phyloP scores from a whole-genome alignment of 176 grass and related monocot genomes.

The Guadua angustifolia region DNA sequence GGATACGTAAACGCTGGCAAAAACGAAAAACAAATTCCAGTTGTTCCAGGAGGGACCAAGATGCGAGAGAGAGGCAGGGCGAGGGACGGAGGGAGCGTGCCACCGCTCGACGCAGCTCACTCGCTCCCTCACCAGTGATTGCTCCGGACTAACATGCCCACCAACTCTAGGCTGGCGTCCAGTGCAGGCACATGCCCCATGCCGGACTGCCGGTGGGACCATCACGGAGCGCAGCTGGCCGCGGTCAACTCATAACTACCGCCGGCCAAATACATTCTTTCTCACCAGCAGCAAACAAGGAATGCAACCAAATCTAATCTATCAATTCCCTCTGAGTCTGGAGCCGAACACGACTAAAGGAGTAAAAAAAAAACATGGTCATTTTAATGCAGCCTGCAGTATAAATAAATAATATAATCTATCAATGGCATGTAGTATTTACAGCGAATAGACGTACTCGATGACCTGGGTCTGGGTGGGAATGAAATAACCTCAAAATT shows the following conservation, averaged over 20 bases:
- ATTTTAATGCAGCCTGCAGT: background rate
- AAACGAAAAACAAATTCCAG: conserved; percentile 18
- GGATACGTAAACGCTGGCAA: background rate
- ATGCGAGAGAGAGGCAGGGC: background rate
- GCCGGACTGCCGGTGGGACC: conserved; percentile 45
- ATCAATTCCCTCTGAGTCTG: too few relatives aligned
- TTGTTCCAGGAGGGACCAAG: conserved; percentile 30
- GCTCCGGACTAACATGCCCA: conserved; percentile 40
- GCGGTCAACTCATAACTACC: conserved; percentile 55
- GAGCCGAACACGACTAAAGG: too few relatives aligned
- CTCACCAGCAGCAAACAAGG: background rate
- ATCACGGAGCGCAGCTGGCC: background rate
- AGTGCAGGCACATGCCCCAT: conserved; percentile 45
- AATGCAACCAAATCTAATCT: background rate
- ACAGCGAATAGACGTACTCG: background rate
- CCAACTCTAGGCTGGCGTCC: conserved; percentile 53
- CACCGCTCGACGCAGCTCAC: background rate
- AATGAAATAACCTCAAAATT: too few relatives aligned
- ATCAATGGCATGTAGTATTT: background rate
- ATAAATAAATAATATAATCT: too few relatives aligned
- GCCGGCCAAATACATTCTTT: background rate
- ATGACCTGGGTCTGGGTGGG: background rate
- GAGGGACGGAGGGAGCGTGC: background rate
- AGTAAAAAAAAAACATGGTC: too few relatives aligned
- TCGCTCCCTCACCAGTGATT: background rate